Base-by-base conservation (phyloP, 2,329 filamentous ascomycete species). In the Monilinia vaccinii-corymbosi region DNA sequence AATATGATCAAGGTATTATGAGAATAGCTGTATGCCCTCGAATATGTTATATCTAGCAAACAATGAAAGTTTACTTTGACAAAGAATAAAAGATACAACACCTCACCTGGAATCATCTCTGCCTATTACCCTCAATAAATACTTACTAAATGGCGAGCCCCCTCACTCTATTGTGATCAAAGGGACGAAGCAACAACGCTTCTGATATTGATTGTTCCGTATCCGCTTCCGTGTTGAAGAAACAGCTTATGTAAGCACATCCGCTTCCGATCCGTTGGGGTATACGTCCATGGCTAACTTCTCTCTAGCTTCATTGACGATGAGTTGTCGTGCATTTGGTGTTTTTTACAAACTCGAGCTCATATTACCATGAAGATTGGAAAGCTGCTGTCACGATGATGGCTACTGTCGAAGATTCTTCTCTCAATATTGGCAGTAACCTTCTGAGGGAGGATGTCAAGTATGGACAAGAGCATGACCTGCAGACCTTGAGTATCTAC, bases 171-270 rank as follows among this genome's bases (percentile, higher is more conserved):
- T 53, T 58, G 28, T 23, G 21, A 21, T 38, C 23, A 13, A 10
- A 60, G 57, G 47, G 55, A 55, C 23, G 57, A 60, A 32, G 56
- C 25, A 52, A n/a, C n/a, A 48, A 47, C 28, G 38, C 21, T 31
- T 47, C 31, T 36, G 7, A 16, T 28, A 42, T 36, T 16, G 36
- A 55, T 36, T 4, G 10, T 31, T 38, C 49, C 57, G 51, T 36
- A 25, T 47, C 57, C 57, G 57, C 48, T 40, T 60, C 57, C 57
- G 57, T 59, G 16, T 59, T 53, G 31, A 28, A 49, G 4, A 7
- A 13, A 38, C 25, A 23, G 11, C 38, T 55, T 55, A 55, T 55
- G 38, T 55, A 55, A 55, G 38, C n/a, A 14, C 1, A 31, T 52
- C 46, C 56, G 47, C 36, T 34, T 34, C 46, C 56, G 36, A 51